Evolutionary conservation across 805 yeast species (phyloP).

Genomic region (Metschnikowia peoriensis): DNA sequence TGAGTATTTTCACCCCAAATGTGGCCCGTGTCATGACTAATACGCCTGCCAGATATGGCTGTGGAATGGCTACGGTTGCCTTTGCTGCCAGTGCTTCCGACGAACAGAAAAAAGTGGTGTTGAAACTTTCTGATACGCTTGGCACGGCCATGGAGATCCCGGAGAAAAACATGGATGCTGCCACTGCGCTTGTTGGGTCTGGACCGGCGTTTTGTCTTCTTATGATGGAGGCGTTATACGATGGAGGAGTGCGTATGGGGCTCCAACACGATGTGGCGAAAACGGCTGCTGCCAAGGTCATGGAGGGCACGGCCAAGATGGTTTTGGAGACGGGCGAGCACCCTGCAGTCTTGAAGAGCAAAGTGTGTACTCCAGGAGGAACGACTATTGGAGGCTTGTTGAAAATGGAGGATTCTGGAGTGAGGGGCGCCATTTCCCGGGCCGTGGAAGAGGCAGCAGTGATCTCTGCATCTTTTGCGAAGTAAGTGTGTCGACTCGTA

Average conservation of each 20-base stretch:
- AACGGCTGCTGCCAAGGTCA: conserved; percentile 87
- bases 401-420: conserved; percentile 88
- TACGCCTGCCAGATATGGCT: conserved; percentile 91
- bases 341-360: conserved; percentile 83
- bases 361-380: conserved; percentile 96
- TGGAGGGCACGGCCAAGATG: conserved; percentile 94
- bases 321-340: conserved; percentile 76
- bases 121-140: conserved; percentile 57
- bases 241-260: conserved; percentile 94
- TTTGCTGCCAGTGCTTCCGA: conserved; percentile 52
- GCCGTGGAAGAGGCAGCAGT: conserved; percentile 92
- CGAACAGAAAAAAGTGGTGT: conserved; percentile 45
- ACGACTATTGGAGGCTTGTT: conserved; percentile 94
- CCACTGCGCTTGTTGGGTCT: conserved; percentile 91
- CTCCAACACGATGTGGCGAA: conserved; percentile 80
- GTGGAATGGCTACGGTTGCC: conserved; percentile 92
- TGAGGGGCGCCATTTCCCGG: conserved; percentile 81
- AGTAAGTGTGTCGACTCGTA: conserved; percentile 20
- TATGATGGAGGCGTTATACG: conserved; percentile 88
- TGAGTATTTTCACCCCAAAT: conserved; percentile 49
- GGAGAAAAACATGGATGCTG: conserved; percentile 94
- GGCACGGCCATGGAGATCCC: conserved; percentile 69
- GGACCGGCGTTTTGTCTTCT: conserved; percentile 93
- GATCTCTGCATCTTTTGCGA: conserved; percentile 57
- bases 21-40: conserved; percentile 97